Evolutionary conservation across 2,329 filamentous ascomycete species (phyloP), one percentile per base, ranked within the genome.

Genomic region (Xylariales sp.): DNA sequence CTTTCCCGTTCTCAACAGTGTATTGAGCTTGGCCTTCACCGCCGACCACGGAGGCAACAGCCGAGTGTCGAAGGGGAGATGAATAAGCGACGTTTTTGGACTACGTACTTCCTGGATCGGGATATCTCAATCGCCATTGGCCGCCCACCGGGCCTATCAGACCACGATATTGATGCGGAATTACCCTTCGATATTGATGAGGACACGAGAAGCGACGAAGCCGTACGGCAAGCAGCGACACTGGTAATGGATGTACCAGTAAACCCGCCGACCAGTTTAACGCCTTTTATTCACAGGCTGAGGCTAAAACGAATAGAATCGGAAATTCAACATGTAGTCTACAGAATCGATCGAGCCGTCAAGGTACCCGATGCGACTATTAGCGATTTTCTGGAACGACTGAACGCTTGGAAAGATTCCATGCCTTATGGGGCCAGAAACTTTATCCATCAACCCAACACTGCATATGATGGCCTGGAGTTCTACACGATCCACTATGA

Each of bases 401-500:
- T 57, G 11, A 46, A 50, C 15, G 32, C 44, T 2, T 57, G 54
- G 54, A 54, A 46, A 37, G 45, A 51, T 6, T 36, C 41, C n/a
- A 52, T 56, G 14, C 54, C 54, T 13, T 49, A 47, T 18, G 52
- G 55, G 11, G 44, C 51, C 4, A 41, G 33, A 8, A 47, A 50
- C 35, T 56, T 53, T 37, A 48, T 52, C 14, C 51, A 54, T 17
- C 44, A 44, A 19, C 49, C 48, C 12, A 52, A 53, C 21, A 38
- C 43, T 8, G 48, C 53, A 8, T 56, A 50, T 20, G 54, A 57
- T 24, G 54, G 54, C 13, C 17, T 43, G 6, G 52, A 55, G 28
- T 40, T 56, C 20, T 57, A 56, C 34, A 56, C 53, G 4, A 52
- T 57, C n/a, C 54, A 54, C 29, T 57, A 56, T 36, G 44, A 56